Evolutionary conservation across 75 land plant species (phyloP).

Genomic region (Sequoiadendron giganteum): DNA sequence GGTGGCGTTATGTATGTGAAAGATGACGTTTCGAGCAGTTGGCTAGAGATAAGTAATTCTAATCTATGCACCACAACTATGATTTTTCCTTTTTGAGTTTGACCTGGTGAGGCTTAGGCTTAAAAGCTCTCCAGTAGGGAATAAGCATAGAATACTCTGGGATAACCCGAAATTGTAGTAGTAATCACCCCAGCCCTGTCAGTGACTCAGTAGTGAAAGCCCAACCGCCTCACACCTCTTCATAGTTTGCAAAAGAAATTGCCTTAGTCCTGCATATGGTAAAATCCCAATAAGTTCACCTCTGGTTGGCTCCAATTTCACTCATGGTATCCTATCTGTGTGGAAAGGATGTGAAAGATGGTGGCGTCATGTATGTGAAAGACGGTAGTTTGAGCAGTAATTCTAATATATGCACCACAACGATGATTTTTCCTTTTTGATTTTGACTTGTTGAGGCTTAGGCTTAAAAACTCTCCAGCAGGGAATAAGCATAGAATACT

Average conservation of each 20-base stretch:
- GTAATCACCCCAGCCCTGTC: too few species aligned
- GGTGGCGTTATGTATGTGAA: background rate
- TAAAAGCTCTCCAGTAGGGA: background rate
- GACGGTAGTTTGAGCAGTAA: background rate
- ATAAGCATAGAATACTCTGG: too few species aligned
- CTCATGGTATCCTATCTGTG: too few species aligned
- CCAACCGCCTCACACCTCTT: too few species aligned
- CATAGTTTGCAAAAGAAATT: background rate
- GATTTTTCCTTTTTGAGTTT: background rate
- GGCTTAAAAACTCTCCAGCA: background rate
- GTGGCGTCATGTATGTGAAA: too few species aligned
- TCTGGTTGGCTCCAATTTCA: too few species aligned
- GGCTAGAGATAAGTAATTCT: background rate
- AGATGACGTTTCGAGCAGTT: background rate
- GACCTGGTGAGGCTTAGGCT: background rate
- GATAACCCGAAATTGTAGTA: too few species aligned
- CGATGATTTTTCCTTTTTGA: background rate
- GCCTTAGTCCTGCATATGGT: background rate
- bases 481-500: background rate
- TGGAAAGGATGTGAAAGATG: too few species aligned
- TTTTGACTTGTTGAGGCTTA: background rate
- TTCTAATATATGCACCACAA: background rate
- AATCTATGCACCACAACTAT: background rate
- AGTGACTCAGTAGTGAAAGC: too few species aligned
- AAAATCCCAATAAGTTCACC: background rate